Evolutionary conservation across 2,329 filamentous ascomycete species (phyloP).

Genomic region (Colletotrichum chrysophilum): DNA sequence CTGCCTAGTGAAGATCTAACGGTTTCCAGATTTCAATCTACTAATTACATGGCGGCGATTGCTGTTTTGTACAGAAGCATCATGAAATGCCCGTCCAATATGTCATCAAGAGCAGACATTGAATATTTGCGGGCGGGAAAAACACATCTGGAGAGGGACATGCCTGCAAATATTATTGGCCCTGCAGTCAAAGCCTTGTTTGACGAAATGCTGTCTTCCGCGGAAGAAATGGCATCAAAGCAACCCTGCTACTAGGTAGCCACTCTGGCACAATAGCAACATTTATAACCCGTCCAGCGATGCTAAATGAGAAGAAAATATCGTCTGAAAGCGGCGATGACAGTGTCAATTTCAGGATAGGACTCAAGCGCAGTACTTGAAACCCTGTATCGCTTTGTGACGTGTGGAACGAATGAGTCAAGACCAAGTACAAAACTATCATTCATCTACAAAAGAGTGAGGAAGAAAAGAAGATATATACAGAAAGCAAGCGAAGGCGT

Average conservation of each 20-base stretch:
- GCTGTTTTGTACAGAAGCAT: background rate
- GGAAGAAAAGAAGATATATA: conserved; percentile 4
- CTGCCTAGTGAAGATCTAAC: background rate
- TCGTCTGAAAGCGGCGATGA: too few relatives aligned
- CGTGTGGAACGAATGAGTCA: too few relatives aligned
- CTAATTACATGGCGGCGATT: background rate
- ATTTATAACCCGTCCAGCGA: too few relatives aligned
- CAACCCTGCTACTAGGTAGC: background rate
- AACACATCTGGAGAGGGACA: background rate
- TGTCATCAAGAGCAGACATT: background rate
- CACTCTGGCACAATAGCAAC: too few relatives aligned
- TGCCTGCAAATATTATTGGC: background rate
- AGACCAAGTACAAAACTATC: background rate
- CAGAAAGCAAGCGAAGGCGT: background rate
- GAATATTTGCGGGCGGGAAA: background rate
- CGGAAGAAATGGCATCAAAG: background rate
- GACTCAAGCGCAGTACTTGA: too few relatives aligned
- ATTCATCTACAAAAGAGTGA: background rate
- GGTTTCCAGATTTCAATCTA: background rate
- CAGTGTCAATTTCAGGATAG: too few relatives aligned
- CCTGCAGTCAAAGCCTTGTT: background rate
- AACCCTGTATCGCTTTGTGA: too few relatives aligned
- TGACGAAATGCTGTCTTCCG: background rate
- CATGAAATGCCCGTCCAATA: background rate
- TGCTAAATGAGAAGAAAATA: too few relatives aligned